Evolutionary conservation across 768 basidiomycete genomes (phyloP), one percentile per base, ranked within the genome.

Genomic region (Fomitopsis pulvina): DNA sequence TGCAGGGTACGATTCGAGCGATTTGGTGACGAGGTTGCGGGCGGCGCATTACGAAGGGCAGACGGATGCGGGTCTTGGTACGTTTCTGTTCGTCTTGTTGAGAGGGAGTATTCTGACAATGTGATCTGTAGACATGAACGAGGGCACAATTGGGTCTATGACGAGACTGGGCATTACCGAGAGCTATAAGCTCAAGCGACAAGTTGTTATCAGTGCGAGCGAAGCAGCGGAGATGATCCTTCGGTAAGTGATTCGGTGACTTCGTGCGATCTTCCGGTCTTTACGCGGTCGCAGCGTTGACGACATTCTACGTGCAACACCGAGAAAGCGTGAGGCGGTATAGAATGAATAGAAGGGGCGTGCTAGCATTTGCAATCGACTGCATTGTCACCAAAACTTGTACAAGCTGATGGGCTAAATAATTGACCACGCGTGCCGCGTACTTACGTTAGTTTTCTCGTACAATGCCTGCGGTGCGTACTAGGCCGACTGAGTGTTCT

Each of bases 211-310:
- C 41, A 95, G 92, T 61, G 94, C 96, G 1, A 91, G 84, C 50
- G 96, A 99, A 65, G 96, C 94, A 16, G 87, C 92, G 1, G 96
- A 98, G 74, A 98, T 98, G 95, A 97, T 99, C 58, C 79, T 99
- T 55, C 80, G 95, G 87, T 88, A 69, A 24, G 80, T 66, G n/a
- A n/a, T 16, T 8, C 8, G 2, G 24, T 37, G 2, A 14, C 43
- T 32, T 22, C 21, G 54, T 42, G 56, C 18, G 34, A 51, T 30
- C 27, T 10, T 44, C 39, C 48, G 24, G 38, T 10, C 6, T 24
- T 24, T 14, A 12, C 41, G 49, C 8, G 32, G 4, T 21, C 28
- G 45, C 51, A 93, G 89, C 48, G 92, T 95, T 44, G 94, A 97
- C 59, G 91, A 95, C 64, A 95, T 96, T 57, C 74, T 95, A 54